Evolutionary conservation across 2,329 filamentous ascomycete species (phyloP).

Genomic region (Microascus cirrosus): DNA sequence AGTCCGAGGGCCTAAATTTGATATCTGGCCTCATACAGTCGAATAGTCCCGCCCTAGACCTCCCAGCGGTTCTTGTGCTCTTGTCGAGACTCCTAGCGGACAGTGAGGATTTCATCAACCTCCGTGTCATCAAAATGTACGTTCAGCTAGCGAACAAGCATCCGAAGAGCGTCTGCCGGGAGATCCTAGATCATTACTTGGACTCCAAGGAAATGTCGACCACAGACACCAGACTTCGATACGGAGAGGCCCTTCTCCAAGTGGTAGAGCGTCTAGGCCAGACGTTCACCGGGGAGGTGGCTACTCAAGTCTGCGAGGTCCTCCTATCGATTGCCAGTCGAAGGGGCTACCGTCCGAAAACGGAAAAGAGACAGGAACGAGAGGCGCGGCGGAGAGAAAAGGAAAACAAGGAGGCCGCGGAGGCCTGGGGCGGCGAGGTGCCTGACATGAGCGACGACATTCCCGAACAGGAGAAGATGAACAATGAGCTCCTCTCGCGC

Average conservation of each 20-base stretch:
- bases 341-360: slow-evolving; percentile 48
- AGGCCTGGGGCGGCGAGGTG: slow-evolving; percentile 43
- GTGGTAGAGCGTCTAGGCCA: slow-evolving; percentile 50
- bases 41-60: slow-evolving; percentile 48
- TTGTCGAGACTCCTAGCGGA: slow-evolving; percentile 54
- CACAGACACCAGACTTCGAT: slow-evolving; percentile 54
- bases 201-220: slow-evolving; percentile 47
- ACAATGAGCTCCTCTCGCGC: slow-evolving; percentile 38
- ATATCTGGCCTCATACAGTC: slow-evolving; percentile 44
- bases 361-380: slow-evolving; percentile 41
- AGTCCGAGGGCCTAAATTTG: slow-evolving; percentile 52
- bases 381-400: slow-evolving; percentile 37
- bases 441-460: slow-evolving; percentile 34
- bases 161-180: slow-evolving; percentile 47
- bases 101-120: slow-evolving; percentile 60
- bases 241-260: slow-evolving; percentile 57
- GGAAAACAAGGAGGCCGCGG: slow-evolving; percentile 34
- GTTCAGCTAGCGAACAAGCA: slow-evolving; percentile 50
- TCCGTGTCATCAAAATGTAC: slow-evolving; percentile 56
- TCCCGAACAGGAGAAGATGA: slow-evolving; percentile 28
- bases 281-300: slow-evolving; percentile 42
- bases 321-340: slow-evolving; percentile 55
- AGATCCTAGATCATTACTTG: slow-evolving; percentile 57
- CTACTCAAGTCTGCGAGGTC: slow-evolving; percentile 40
- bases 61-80: slow-evolving; percentile 53